Conservation (phyloP, 306 rosid genomes). For the Astragalus membranaceus region DNA sequence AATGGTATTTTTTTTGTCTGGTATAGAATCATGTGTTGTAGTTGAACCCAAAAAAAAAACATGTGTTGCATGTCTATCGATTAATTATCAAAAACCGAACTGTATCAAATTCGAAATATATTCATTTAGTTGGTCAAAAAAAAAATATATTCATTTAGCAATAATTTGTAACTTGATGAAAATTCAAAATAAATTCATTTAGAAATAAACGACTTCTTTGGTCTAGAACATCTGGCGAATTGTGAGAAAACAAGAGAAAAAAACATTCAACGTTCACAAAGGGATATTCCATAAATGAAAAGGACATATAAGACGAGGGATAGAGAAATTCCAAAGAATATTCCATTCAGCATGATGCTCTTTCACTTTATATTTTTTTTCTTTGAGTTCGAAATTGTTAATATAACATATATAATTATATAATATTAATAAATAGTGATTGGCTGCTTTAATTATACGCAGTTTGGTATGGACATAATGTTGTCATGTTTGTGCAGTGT, state of each 20-base stretch:
- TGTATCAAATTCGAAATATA: no score
- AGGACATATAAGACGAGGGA: not conserved
- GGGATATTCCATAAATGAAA: not conserved
- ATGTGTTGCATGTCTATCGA: not conserved
- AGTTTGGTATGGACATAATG: not conserved
- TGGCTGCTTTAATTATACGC: slow-evolving; percentile 14
- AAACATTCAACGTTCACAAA: not conserved
- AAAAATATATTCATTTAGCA: no score
- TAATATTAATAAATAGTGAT: not conserved
- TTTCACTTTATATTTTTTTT: not conserved
- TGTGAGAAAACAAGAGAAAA: not conserved
- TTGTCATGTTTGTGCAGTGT: not conserved
- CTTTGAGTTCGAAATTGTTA: not conserved
- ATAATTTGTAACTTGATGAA: no score
- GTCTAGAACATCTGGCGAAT: not conserved
- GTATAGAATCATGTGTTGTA: not conserved
- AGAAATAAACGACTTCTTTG: not conserved
- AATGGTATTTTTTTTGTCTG: no score
- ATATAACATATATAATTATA: no score
- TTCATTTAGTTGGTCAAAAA: no score
- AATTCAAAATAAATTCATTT: no score
- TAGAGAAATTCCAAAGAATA: not conserved
- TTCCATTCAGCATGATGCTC: slow-evolving; percentile 12
- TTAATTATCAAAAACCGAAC: not conserved
- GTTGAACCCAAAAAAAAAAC: no score